Percentiles rank a stretch among this genome's conserved stretches.
Conservation (phyloP, 1,139 yeast genomes). For the Komagataea norvegica region DNA sequence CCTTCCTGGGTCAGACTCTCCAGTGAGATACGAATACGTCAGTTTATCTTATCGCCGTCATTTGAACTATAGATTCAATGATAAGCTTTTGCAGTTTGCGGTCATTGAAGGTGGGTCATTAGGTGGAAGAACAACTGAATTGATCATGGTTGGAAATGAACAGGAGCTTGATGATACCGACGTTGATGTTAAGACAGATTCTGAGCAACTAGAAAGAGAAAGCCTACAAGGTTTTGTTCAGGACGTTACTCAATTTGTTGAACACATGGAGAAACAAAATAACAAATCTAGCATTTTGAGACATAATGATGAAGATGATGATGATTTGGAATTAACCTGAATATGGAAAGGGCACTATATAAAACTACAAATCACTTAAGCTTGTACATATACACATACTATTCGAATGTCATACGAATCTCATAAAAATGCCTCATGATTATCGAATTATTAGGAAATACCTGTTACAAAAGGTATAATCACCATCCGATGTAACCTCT, state of each 20-base stretch:
- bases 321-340: no score
- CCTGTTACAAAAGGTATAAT: no score
- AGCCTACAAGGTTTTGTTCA: slow-evolving; percentile 25
- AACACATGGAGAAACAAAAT: slow-evolving; percentile 2
- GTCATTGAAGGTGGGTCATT: slow-evolving; percentile 53
- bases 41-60: slow-evolving; percentile 41
- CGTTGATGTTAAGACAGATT: not conserved
- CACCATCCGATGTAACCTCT: slow-evolving; percentile 61
- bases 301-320: no score
- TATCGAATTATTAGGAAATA: no score
- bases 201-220: no score
- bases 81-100: slow-evolving; percentile 41
- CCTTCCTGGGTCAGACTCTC: slow-evolving; percentile 31
- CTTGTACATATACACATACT: slow-evolving; percentile 2
- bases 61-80: slow-evolving; percentile 37
- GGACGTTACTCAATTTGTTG: slow-evolving; percentile 27
- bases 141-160: slow-evolving; percentile 42
- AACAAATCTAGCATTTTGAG: no score
- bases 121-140: slow-evolving; percentile 49
- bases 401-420: no score
- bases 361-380: no score
- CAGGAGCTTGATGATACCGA: slow-evolving; percentile 16
- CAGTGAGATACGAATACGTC: slow-evolving; percentile 42
- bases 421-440: no score
- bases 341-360: no score